phyloP scores from a whole-genome alignment of 2,329 filamentous ascomycete genomes.

The Paradendryphiella salina region DNA sequence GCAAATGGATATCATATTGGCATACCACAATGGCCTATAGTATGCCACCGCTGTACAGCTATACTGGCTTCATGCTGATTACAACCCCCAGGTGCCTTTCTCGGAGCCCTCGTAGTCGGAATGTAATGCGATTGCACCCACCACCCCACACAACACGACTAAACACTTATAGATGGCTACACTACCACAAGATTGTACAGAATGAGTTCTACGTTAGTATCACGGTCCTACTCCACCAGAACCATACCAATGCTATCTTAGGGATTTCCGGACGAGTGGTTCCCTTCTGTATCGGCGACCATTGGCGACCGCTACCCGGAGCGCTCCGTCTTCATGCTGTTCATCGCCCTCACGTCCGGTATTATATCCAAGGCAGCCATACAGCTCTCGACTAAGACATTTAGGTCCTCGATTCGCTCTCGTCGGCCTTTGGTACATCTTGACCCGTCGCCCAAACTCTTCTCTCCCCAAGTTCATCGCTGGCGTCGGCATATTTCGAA shows the following conservation, averaged over 20 bases:
- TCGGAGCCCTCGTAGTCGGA: constrained; percentile 83
- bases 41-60: constrained; percentile 41
- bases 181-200: constrained; percentile 96
- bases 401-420: constrained; percentile 88
- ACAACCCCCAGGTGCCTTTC: constrained; percentile 68
- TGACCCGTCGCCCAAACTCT: constrained; percentile 76
- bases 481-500: constrained; percentile 79
- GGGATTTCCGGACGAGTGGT: constrained; percentile 81
- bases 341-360: constrained; percentile 95
- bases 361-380: constrained; percentile 23
- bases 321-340: constrained; percentile 93
- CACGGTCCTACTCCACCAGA: neutral
- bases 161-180: constrained; percentile 62
- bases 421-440: constrained; percentile 86
- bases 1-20: constrained; percentile 85
- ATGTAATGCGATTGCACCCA: constrained; percentile 39
- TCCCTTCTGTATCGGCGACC: constrained; percentile 91
- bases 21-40: constrained; percentile 85
- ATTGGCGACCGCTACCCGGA: constrained; percentile 98
- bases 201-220: constrained; percentile 79
- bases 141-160: constrained; percentile 19
- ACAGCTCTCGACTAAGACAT: constrained; percentile 13
- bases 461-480: constrained; percentile 80
- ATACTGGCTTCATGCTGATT: constrained; percentile 11
- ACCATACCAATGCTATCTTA: constrained; percentile 25